Conservation (phyloP, 257 asterid species). For the Apocynum venetum region DNA sequence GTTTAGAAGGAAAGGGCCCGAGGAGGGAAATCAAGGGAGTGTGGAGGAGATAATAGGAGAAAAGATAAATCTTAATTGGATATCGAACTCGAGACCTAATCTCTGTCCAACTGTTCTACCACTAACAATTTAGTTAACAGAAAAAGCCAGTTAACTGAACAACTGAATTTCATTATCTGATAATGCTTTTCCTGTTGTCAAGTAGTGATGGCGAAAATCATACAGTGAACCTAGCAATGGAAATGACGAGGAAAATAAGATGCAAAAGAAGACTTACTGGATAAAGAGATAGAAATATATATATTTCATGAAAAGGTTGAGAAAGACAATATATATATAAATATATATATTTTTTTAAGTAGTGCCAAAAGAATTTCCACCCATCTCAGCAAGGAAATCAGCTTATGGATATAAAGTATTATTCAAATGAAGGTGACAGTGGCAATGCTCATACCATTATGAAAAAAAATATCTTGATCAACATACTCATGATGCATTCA, state of each 20-base stretch:
- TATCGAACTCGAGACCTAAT: too few species aligned
- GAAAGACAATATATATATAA: neutral
- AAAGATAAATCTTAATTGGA: too few species aligned
- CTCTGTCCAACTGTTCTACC: too few species aligned
- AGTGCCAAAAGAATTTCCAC: neutral
- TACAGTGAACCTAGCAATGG: neutral
- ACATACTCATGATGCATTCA: neutral
- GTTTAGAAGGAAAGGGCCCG: too few species aligned
- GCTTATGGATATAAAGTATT: neutral
- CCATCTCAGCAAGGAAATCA: neutral
- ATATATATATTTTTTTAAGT: neutral
- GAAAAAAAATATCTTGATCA: neutral
- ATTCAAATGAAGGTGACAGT: neutral
- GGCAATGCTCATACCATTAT: neutral
- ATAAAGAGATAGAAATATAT: neutral
- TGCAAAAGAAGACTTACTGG: neutral
- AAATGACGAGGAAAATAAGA: neutral
- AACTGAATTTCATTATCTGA: neutral
- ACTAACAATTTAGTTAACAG: neutral
- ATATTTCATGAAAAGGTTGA: neutral
- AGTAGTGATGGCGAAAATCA: neutral
- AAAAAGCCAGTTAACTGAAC: neutral
- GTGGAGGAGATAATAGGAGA: too few species aligned
- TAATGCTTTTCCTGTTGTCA: neutral
- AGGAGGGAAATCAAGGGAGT: too few species aligned